A percentile compares a stretch with the other conserved stretches of the same genome.
Evolutionary conservation across 78 protist species (phyloP).

Genomic region (Bodo saltans): DNA sequence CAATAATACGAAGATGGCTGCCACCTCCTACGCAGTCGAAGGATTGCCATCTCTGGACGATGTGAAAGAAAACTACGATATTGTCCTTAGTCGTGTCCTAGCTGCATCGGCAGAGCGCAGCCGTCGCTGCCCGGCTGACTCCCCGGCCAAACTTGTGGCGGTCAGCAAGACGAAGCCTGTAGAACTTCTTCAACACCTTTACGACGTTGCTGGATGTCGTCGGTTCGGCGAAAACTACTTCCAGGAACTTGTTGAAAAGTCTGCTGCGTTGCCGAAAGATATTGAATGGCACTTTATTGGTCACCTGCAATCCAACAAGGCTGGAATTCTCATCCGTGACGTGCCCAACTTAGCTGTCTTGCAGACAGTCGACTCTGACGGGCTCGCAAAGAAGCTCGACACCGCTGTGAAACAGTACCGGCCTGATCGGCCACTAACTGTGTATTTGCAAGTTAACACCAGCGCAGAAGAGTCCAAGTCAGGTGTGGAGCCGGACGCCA

Average conservation of each 20-base stretch:
- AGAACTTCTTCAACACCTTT: not conserved
- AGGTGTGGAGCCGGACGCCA: not conserved
- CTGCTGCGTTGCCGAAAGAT: slow-evolving; percentile 46
- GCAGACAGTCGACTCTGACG: slow-evolving; percentile 52
- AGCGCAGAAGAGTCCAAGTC: slow-evolving; percentile 51
- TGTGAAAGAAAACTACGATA: too few species aligned
- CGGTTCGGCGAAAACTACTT: slow-evolving; percentile 82
- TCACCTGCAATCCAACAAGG: slow-evolving; percentile 69
- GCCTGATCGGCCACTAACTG: not conserved
- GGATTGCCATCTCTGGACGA: too few species aligned
- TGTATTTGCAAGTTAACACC: slow-evolving; percentile 64
- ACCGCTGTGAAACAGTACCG: not conserved
- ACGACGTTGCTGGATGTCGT: slow-evolving; percentile 55
- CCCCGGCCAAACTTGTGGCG: slow-evolving; percentile 51
- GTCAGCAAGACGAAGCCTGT: slow-evolving; percentile 67
- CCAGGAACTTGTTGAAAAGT: slow-evolving; percentile 59
- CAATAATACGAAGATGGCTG: too few species aligned
- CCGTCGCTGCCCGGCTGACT: not conserved
- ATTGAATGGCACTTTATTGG: slow-evolving; percentile 75
- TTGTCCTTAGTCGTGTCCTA: too few species aligned
- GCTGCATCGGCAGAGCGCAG: too few species aligned
- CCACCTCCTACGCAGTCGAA: too few species aligned
- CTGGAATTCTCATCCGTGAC: not conserved
- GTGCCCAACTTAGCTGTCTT: not conserved
- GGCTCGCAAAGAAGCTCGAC: slow-evolving; percentile 40